Conservation (phyloP, 108 stramenopile species). For the Pseudonitzschia delicatissima region DNA sequence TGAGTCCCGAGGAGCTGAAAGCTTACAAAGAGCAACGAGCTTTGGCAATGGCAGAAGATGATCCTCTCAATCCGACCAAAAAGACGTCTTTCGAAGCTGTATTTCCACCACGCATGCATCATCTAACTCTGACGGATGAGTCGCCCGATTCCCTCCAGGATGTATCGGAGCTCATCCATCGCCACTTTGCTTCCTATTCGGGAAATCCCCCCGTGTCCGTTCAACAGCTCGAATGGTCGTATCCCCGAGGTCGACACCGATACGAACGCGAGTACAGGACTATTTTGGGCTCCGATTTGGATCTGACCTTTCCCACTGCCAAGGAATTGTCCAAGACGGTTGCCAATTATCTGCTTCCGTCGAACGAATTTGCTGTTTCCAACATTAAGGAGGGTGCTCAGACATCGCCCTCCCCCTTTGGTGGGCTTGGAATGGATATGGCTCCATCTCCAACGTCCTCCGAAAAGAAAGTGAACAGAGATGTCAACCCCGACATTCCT, state of each 20-base stretch:
- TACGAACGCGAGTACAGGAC: constrained; percentile 23
- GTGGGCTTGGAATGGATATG: constrained; percentile 24
- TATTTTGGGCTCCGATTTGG: constrained; percentile 40
- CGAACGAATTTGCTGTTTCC: constrained; percentile 21
- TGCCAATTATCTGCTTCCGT: constrained; percentile 33
- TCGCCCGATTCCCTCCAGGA: constrained; percentile 9
- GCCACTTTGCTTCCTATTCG: constrained; percentile 5
- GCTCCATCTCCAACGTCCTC: neutral
- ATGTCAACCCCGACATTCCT: constrained; percentile 17
- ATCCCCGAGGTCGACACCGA: neutral
- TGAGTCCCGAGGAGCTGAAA: neutral
- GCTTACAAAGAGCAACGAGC: neutral
- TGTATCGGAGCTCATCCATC: constrained; percentile 17
- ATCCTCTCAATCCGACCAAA: neutral
- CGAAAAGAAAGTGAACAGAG: neutral
- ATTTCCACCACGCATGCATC: constrained; percentile 24
- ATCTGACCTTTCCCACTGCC: constrained; percentile 41
- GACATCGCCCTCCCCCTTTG: constrained; percentile 13
- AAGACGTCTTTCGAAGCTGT: neutral
- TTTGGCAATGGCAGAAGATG: neutral
- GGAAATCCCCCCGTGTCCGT: constrained; percentile 13
- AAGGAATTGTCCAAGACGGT: constrained; percentile 36
- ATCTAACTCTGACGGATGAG: constrained; percentile 36
- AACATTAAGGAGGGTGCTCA: constrained; percentile 5
- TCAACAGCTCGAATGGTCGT: constrained; percentile 33